Percentiles rank a stretch among this genome's conserved stretches.
Evolutionary conservation across 2,329 filamentous ascomycete species (phyloP).

Genomic region (Fusarium sp.): DNA sequence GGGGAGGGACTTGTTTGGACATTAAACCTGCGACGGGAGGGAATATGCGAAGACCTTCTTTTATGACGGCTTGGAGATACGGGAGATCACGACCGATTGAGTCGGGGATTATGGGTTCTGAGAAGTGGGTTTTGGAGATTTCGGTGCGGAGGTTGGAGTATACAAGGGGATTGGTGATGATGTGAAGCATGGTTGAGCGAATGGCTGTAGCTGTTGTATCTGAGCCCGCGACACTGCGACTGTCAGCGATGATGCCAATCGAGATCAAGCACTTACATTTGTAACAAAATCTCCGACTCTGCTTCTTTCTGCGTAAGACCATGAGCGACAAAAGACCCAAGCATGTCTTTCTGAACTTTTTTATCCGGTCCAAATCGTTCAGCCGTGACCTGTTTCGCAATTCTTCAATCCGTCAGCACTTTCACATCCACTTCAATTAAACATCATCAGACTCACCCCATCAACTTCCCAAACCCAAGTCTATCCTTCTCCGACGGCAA

Average conservation of each 20-base stretch:
- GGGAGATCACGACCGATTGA: constrained; percentile 50
- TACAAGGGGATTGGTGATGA: constrained; percentile 60
- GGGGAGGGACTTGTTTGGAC: constrained; percentile 47
- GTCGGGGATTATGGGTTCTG: constrained; percentile 44
- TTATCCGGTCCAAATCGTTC: constrained; percentile 41
- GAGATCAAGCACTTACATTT: constrained; percentile 17
- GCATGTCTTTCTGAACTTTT: constrained; percentile 45
- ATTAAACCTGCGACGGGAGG: constrained; percentile 51
- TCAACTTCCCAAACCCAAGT: constrained; percentile 52
- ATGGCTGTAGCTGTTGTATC: constrained; percentile 67
- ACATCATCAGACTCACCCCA: constrained; percentile 51
- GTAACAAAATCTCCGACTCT: constrained; percentile 41
- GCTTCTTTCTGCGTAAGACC: constrained; percentile 41
- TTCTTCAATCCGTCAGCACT: neutral
- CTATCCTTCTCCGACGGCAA: constrained; percentile 53
- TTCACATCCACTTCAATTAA: neutral
- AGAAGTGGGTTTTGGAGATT: constrained; percentile 28
- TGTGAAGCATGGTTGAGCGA: constrained; percentile 61
- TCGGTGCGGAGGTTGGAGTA: constrained; percentile 54
- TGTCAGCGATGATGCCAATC: rapidly evolving
- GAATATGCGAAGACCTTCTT: constrained; percentile 56
- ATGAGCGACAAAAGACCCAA: constrained; percentile 45
- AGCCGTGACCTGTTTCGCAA: constrained; percentile 44
- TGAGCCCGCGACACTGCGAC: constrained; percentile 60
- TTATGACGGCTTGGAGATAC: constrained; percentile 61